Conservation (phyloP, 140 eudicot species). For the Bidens hawaiensis region DNA sequence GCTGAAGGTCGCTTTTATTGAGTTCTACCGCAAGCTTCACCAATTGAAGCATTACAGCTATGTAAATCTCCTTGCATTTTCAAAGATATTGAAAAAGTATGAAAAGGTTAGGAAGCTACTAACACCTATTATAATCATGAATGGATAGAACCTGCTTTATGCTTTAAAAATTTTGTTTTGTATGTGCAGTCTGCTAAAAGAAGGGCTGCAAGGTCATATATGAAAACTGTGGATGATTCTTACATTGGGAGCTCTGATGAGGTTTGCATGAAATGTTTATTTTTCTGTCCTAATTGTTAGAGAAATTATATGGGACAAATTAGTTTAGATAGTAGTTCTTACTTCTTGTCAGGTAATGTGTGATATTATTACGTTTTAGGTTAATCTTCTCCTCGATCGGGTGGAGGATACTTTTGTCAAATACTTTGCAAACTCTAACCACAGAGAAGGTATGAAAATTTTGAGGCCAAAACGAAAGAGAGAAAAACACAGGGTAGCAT, state of each 20-base stretch:
- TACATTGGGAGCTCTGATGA: constrained; percentile 80
- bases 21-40: constrained; percentile 76
- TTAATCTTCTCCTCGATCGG: constrained; percentile 52
- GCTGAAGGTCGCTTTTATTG: constrained; percentile 53
- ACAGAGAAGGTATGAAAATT: constrained; percentile 71
- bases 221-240: constrained; percentile 76
- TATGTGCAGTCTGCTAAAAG: constrained; percentile 56
- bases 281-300: neutral
- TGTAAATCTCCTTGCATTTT: constrained; percentile 79
- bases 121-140: constrained; percentile 15
- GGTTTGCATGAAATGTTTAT: constrained; percentile 30
- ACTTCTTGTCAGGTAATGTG: constrained; percentile 10
- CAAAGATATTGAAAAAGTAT: constrained; percentile 86
- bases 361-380: constrained; percentile 33
- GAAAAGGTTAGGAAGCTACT: constrained; percentile 60
- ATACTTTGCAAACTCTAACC: constrained; percentile 59
- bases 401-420: constrained; percentile 64
- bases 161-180: constrained; percentile 13
- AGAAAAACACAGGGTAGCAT: constrained; percentile 69
- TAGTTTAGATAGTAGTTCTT: neutral
- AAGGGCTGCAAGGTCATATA: constrained; percentile 62
- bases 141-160: neutral
- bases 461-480: constrained; percentile 60
- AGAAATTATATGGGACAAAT: neutral
- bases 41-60: constrained; percentile 70